Evolutionary conservation across 2,329 filamentous ascomycete species (phyloP).

Genomic region (Aspergillus hortae): DNA sequence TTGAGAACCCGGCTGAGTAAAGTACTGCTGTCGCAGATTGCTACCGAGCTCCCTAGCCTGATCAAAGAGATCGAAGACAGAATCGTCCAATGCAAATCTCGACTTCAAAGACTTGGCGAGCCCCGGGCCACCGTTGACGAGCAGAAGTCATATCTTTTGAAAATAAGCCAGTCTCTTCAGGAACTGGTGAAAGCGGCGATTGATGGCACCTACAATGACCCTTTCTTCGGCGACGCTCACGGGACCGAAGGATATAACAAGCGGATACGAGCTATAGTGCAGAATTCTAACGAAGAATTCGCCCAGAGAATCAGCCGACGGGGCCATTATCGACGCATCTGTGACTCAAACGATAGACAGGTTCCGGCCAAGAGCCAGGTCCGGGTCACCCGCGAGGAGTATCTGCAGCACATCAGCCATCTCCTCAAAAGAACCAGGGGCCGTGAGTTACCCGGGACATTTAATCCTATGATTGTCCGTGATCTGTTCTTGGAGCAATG

Average conservation of each 20-base stretch:
- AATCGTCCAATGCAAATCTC: constrained; percentile 30
- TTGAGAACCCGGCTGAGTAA: constrained; percentile 32
- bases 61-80: constrained; percentile 34
- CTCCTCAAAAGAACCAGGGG: constrained; percentile 46
- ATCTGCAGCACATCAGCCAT: constrained; percentile 38
- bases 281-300: constrained; percentile 23
- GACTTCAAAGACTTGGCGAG: constrained; percentile 24
- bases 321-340: constrained; percentile 11
- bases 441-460: too few species aligned
- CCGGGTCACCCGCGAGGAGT: constrained; percentile 28
- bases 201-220: constrained; percentile 31
- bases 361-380: constrained; percentile 6
- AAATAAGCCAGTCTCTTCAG: constrained; percentile 37
- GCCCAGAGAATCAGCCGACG: constrained; percentile 10
- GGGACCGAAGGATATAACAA: constrained; percentile 22
- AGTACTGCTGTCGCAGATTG: constrained; percentile 32
- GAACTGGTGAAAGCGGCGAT: constrained; percentile 30
- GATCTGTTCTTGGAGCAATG: too few species aligned
- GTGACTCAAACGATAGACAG: background rate
- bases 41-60: constrained; percentile 32
- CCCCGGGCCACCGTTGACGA: constrained; percentile 21
- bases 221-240: constrained; percentile 27
- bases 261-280: constrained; percentile 30
- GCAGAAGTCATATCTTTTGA: constrained; percentile 25
- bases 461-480: too few species aligned